Base-by-base conservation (phyloP, 2,329 filamentous ascomycete species). In the Arthrobotrys megalospora region DNA sequence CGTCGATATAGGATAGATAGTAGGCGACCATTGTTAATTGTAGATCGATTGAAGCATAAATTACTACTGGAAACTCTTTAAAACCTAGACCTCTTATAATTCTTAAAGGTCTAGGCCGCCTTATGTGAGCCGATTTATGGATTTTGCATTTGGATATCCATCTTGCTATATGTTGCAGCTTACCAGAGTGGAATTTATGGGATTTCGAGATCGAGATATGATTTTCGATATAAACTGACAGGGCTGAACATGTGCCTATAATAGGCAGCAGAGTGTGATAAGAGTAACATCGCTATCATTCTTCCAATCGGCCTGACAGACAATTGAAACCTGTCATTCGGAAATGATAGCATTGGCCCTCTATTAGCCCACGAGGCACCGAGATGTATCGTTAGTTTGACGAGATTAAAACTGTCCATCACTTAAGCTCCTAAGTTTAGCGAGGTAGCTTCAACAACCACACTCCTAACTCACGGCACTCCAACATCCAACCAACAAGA, bases 1-100 rank as follows among this genome's bases (percentile, higher is more conserved):
- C 67, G 52, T 66, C 62, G 52, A 66, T 68, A 78, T 50, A 47
- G 36, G 50, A 77, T 66, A 77, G 73, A 77, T 65, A 77, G 66
- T 64, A 66, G 50, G 73, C 73, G 66, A 60, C 41, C 53, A 58
- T 63, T 45, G 14, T 60, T 63, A 19, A 41, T 41, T 65, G 73
- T 70, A 52, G 73, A 77, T 77, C 73, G 69, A 71, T 64, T 45
- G 19, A 47, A 32, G 10, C 24, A 36, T 32, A 67, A 48, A 64
- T 58, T 58, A 58, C 52, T 6, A 32, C 7, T 38, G 19, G 8
- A 53, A 14, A 21, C 8, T n/a, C 48, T 19, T 55, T 52, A 28
- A 10, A 6, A 34, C 52, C 53, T 36, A 62, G 38, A 52, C 48
- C 38, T 19, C n/a, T 21, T 43, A 14, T 55, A 14, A 36, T 12